Base-by-base conservation (phyloP, 371 early-diverging fungal species). In the Lichtheimia ornata region DNA sequence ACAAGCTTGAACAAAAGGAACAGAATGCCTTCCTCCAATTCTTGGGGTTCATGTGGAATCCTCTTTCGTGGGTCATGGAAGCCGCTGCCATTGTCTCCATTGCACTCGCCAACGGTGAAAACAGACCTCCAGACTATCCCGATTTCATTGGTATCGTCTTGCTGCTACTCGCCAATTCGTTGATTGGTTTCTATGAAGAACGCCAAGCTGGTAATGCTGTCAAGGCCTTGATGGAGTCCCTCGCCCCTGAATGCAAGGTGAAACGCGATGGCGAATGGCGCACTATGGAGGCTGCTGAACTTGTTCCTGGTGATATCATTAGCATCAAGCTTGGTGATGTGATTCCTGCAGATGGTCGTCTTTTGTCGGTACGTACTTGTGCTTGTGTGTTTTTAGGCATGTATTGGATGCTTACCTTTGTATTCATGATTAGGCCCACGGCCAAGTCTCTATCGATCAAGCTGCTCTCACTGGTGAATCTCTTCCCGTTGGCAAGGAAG, bases 391-490 rank as follows among this genome's bases (percentile, higher is more conserved):
- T 11, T 35, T 9, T 35, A 9, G 11, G 11, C 28, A 2, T 28
- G 28, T 28, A 11, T 9, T 35, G 0, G 35, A 35, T 9, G 5
- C 6, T 35, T 35, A 11, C 11, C 9, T 11, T 35, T 2, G 9
- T 35, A 47, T 22, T 22, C 22, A 47, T 47, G 27, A 20, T 55
- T 47, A 74, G 75, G 77, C 78, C 41, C 74, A 77, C n/a, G 78
- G 78, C 60, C 64, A 74, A 62, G 78, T 77, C 7, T 77, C 78
- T 49, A 77, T 84, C 41, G 94, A 93, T 79, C 92, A 93, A 74
- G 84, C 94, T 51, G 88, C 93, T 43, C 77, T 94, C 52, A 94
- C 94, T 53, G 94, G 94, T 62, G 94, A 94, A 69, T 84, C 91
- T 28, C 77, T 90, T 25, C 85, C 90, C 17, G 87, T 92, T 0